These are phyloP conservation scores for Skeletonema costatum DNA, from an alignment of 108 stramenopile genomes.

Conservation along the genomic window DNA sequence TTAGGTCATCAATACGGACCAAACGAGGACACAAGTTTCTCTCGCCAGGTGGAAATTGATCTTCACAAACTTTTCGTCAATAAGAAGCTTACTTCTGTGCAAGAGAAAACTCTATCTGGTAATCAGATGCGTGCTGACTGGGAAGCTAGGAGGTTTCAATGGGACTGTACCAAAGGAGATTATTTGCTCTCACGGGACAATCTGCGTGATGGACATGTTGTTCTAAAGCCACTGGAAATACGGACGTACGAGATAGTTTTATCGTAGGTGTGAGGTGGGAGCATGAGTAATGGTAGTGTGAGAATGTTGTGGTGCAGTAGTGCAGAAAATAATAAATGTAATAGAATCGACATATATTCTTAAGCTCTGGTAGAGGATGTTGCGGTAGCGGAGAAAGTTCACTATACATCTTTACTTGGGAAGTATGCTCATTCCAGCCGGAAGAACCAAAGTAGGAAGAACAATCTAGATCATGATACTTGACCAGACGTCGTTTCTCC, in stretches of 20 bases:
- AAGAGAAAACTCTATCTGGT: constrained; percentile 66
- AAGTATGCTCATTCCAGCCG: too few species aligned
- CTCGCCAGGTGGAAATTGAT: constrained; percentile 62
- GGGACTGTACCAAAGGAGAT: constrained; percentile 2
- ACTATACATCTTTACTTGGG: too few species aligned
- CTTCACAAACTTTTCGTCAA: constrained; percentile 43
- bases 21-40: constrained; percentile 65
- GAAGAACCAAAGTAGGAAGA: too few species aligned
- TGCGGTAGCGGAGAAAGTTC: too few species aligned
- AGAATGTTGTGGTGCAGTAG: neutral
- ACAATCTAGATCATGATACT: too few species aligned
- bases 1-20: constrained; percentile 89
- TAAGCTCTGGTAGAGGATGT: too few species aligned
- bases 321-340: too few species aligned
- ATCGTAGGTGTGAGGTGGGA: neutral
- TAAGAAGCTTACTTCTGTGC: constrained; percentile 22
- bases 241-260: constrained; percentile 53
- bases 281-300: neutral
- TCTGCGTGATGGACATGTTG: neutral
- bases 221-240: constrained; percentile 66
- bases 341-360: too few species aligned
- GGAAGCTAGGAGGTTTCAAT: constrained; percentile 37
- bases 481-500: too few species aligned
- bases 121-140: constrained; percentile 49
- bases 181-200: neutral